These are phyloP conservation scores for Lyophyllum semitale DNA, from an alignment of 768 basidiomycete species.

Conservation along the genomic window DNA sequence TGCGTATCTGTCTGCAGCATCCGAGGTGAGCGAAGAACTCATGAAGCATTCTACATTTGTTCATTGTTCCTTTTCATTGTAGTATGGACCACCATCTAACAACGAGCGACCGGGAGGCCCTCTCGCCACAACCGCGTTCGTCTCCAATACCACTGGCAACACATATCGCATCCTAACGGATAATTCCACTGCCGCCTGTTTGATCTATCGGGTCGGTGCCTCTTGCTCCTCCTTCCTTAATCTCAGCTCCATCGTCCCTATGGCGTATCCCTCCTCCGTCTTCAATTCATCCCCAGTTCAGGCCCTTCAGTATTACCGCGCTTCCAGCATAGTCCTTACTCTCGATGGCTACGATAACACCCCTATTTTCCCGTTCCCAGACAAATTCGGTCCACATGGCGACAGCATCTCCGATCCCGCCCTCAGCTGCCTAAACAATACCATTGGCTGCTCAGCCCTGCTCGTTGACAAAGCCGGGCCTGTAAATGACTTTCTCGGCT, in stretches of 20 bases:
- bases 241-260: neutral
- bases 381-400: no score
- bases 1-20: constrained; percentile 4
- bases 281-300: constrained; percentile 32
- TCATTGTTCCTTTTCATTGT: neutral
- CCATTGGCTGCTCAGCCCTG: no score
- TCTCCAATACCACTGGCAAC: neutral
- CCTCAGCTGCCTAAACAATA: no score
- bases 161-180: constrained; percentile 13
- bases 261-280: neutral
- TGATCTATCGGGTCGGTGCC: neutral
- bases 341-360: constrained; percentile 70
- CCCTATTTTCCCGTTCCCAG: no score
- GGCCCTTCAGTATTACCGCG: constrained; percentile 65
- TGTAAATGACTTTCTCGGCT: no score
- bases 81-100: constrained; percentile 14
- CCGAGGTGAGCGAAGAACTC: neutral
- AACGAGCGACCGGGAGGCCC: constrained; percentile 8
- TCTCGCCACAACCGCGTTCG: constrained; percentile 1
- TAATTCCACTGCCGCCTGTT: neutral
- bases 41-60: neutral
- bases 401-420: no score
- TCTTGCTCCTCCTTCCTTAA: neutral
- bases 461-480: no score
- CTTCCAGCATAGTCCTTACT: constrained; percentile 59